Base-by-base conservation (phyloP, 306 rosid species). In the Herpetospermum pedunculosum region DNA sequence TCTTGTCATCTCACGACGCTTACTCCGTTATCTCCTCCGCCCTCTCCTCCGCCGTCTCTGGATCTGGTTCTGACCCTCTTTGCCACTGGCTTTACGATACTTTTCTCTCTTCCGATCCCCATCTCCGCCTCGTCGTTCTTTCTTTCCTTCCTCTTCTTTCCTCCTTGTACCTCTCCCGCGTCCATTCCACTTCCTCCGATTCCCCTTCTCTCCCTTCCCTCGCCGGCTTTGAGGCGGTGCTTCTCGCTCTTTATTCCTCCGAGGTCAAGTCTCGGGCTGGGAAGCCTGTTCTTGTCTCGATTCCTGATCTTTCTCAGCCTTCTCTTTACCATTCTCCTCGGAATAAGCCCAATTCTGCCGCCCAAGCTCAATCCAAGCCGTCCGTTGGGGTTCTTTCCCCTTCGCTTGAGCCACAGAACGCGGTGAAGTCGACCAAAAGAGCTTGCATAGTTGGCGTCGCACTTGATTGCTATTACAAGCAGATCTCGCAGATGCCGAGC, bases 21-120 rank as follows among this genome's bases (percentile, higher is more conserved):
- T 94, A 88, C 88, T 29, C 78, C 64, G 88, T 88, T 44, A 15
- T 94, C 35, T 82, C 91, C 19, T 16, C 82, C 11, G 72, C 88
- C 48, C 92, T 89, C 68, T 82, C 83, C 52, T 48, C 77, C 25
- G 79, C 86, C 19, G 57, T n/a, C 18, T 86, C 88, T 6, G 94
- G 99, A 7, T 85, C 91, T 5, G 97, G 91, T 55, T 81, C 96
- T 43, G 97, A 89, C 81, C 92, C 97, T 13, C 96, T 91, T 75
- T 94, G 99, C 70, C 95, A 94, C 29, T 94, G 99, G 99, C 96
- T 94, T 57, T 94, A 94, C 79, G 99, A 94, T 67, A 94, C 96
- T 65, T 94, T 83, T 81, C 97, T 91, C 77, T 83, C 96, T 59
- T 72, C 90, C 58, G 99, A 94, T 60, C 89, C 97, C 3, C 95